phyloP scores from a whole-genome alignment of 1,139 yeast species.

The Candida mesenterica region DNA sequence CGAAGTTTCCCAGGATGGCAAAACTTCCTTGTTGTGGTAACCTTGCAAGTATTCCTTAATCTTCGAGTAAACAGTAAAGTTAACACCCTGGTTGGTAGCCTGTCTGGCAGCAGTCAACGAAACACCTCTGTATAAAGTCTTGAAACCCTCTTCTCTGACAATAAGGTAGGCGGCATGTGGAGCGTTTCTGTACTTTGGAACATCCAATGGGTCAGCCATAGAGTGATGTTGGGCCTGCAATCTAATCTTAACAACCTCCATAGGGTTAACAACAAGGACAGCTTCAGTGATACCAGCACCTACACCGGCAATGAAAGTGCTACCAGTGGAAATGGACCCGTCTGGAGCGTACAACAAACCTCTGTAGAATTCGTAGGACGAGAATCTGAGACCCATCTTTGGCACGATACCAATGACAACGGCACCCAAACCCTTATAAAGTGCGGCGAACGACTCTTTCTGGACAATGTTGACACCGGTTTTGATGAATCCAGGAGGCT shows the following conservation, averaged over 20 bases:
- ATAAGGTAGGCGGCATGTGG: constrained; percentile 87
- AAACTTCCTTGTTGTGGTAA: constrained; percentile 59
- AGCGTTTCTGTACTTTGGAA: constrained; percentile 89
- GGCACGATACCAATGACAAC: constrained; percentile 97
- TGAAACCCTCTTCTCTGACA: constrained; percentile 86
- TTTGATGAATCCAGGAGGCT: constrained; percentile 79
- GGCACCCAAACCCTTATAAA: constrained; percentile 95
- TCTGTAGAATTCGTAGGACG: constrained; percentile 89
- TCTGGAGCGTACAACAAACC: constrained; percentile 61
- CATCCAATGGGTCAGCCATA: constrained; percentile 75
- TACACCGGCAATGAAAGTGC: constrained; percentile 87
- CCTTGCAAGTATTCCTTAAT: constrained; percentile 69
- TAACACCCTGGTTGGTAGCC: constrained; percentile 98
- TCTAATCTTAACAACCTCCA: constrained; percentile 95
- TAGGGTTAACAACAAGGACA: constrained; percentile 89
- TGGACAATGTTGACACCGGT: constrained; percentile 79
- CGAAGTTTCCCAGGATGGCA: constrained; percentile 95
- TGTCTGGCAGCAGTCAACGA: constrained; percentile 96
- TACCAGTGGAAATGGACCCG: constrained; percentile 68
- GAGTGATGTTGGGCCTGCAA: constrained; percentile 95
- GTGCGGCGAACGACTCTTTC: constrained; percentile 80
- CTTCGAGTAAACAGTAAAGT: constrained; percentile 92
- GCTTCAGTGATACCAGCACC: constrained; percentile 99
- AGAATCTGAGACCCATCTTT: constrained; percentile 95
- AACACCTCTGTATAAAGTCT: constrained; percentile 91